Conservation (phyloP, 2,329 filamentous ascomycete genomes). For the Hypoxylon sp. region DNA sequence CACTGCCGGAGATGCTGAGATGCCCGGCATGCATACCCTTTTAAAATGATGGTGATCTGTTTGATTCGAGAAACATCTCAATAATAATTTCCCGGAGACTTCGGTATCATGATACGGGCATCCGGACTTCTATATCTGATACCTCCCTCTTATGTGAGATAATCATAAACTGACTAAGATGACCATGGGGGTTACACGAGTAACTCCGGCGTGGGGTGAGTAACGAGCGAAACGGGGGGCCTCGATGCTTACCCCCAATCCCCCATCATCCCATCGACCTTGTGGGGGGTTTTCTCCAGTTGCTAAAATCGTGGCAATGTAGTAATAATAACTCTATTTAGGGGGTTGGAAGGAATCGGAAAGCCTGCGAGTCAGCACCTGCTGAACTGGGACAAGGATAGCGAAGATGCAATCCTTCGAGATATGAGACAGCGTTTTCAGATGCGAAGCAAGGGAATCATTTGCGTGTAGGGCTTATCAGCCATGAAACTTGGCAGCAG, state of each 20-base stretch:
- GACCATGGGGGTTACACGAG: conserved; percentile 29
- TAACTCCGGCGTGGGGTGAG: conserved; percentile 38
- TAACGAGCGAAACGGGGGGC: not conserved
- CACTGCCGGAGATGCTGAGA: conserved; percentile 5
- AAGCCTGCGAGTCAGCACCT: conserved; percentile 32
- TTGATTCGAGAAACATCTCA: conserved; percentile 24
- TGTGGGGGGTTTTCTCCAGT: conserved; percentile 33
- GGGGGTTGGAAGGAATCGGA: conserved; percentile 28
- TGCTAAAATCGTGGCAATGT: conserved; percentile 34
- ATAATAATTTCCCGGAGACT: conserved; percentile 17
- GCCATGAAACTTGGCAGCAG: conserved; percentile 16
- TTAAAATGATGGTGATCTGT: not conserved
- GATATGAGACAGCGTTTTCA: conserved; percentile 34
- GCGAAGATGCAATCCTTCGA: conserved; percentile 23
- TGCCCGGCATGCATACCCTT: conserved; percentile 8
- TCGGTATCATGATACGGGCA: conserved; percentile 26
- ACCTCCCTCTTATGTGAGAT: conserved; percentile 20
- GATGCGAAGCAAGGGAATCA: conserved; percentile 27
- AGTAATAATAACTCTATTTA: conserved; percentile 38
- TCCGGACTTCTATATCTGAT: conserved; percentile 32
- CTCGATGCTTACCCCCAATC: conserved; percentile 10
- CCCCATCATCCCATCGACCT: conserved; percentile 7
- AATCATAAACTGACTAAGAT: conserved; percentile 24
- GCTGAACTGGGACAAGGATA: conserved; percentile 26
- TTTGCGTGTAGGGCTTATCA: conserved; percentile 38